These are phyloP conservation scores for Colletotrichum karsti DNA, from an alignment of 2,329 filamentous ascomycete genomes.

Conservation along the genomic window DNA sequence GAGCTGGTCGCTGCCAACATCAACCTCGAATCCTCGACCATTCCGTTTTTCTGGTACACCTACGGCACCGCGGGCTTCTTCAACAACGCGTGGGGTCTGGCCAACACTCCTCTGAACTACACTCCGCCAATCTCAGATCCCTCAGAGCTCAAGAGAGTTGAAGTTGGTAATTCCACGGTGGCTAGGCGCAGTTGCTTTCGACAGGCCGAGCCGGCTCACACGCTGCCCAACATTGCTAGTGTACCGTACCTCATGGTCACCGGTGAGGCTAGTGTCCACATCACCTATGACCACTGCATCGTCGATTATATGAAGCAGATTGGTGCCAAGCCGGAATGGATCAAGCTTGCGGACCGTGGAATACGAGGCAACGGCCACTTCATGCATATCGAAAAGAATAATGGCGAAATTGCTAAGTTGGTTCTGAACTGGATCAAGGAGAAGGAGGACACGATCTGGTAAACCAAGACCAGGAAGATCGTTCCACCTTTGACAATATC, in stretches of 20 bases:
- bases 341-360: slow-evolving; percentile 50
- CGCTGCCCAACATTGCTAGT: slow-evolving; percentile 55
- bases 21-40: slow-evolving; percentile 35
- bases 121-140: slow-evolving; percentile 40
- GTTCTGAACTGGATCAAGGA: slow-evolving; percentile 46
- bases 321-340: slow-evolving; percentile 52
- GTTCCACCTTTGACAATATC: too few relatives aligned
- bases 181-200: slow-evolving; percentile 7
- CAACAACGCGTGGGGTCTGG: slow-evolving; percentile 46
- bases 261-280: slow-evolving; percentile 60
- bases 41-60: slow-evolving; percentile 36
- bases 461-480: too few relatives aligned
- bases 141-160: slow-evolving; percentile 7
- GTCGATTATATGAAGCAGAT: slow-evolving; percentile 61
- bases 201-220: slow-evolving; percentile 34
- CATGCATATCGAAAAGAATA: slow-evolving; percentile 63
- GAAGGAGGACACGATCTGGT: not conserved
- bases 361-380: slow-evolving; percentile 65
- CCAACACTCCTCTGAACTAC: slow-evolving; percentile 50
- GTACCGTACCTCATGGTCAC: slow-evolving; percentile 60
- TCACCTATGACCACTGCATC: slow-evolving; percentile 62
- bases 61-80: slow-evolving; percentile 13
- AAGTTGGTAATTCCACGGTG: slow-evolving; percentile 17
- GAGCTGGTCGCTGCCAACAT: slow-evolving; percentile 34
- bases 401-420: slow-evolving; percentile 46